Base-by-base conservation (phyloP, 345 rosid species). In the Citrus hindsii region DNA sequence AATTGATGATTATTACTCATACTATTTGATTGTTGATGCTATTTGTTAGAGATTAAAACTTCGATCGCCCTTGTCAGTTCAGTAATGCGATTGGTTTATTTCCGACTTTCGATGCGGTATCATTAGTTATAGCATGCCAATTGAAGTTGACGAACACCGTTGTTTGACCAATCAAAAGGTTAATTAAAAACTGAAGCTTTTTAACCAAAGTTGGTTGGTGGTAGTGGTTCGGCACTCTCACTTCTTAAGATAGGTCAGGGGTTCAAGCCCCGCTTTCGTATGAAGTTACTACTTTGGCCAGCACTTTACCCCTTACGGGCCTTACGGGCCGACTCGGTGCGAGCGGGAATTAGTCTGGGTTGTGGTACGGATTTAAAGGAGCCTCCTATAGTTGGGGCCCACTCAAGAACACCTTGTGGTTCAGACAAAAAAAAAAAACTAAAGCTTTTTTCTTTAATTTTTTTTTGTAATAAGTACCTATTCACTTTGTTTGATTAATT, bases 311-410 rank as follows among this genome's bases (percentile, higher is more conserved):
- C 4, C 0, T 32, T 32, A 32, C 4, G n/a, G n/a, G n/a, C n/a
- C n/a, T n/a, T n/a, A n/a, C n/a, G 32, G 4, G 32, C 32, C 0
- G 32, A 30, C 32, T 30, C 4, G 4, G 32, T 30, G 32, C 32
- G 4, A 30, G 4, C 0, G 32, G 4, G 0, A 0, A 30, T 32
- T 32, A 32, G 4, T 32, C 4, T 30, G 33, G 33, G 4, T 30
- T 3, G 32, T 30, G 32, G 32, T 30, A 32, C 0, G 33, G 4
- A 4, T 32, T 32, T 32, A 32, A 32, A 32, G 4, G 4, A 3
- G 0, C 0, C 4, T 30, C 0, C 0, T 0, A 30, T 3, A 30
- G 32, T 30, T 30, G 3, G 0, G 32, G 32, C 0, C 3, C 0
- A 2, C 32, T 30, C 3, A 30, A 0, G 32, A 30, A 3, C 32